Base-by-base conservation (phyloP, 352 stramenopile genomes). In the Phytophthora fragariaefolia region DNA sequence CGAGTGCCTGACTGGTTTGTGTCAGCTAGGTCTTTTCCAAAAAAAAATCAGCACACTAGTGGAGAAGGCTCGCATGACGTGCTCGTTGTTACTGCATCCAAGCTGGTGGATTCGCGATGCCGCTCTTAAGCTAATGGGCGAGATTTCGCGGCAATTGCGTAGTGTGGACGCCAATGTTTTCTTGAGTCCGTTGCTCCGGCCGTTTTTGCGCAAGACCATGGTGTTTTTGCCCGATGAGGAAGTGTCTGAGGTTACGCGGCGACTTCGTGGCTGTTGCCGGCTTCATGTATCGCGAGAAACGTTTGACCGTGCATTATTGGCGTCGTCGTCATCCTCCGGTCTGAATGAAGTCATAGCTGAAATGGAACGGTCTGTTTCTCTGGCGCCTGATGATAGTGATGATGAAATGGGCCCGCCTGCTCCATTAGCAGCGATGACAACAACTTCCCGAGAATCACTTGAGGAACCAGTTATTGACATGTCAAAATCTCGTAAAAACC, bases 81-180 rank as follows among this genome's bases (percentile, higher is more conserved):
- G 80, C 17, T 87, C 92, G 17, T 66, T 98, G 45, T 62, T 98
- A 2, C 72, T 96, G 42, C 89, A 96, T 67, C 89, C 89, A 7
- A 93, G 89, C 52, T 96, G 89, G 89, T 96, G 89, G 89, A 94
- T 96, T 48, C 85, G 89, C 27, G 82, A 94, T 55, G 85, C 87
- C 9, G 86, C 89, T 23, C 63, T 96, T 9, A 91, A 95, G 46
- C 80, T 98, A 3, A 87, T 99, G 66, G 87, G 82, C 20, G 79
- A 90, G 27, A 92, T 97, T 63, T 89, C 82, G 12, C 71, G 90
- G 47, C 77, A 92, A 67, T 76, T 99, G 65, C 94, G 93, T 38
- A 90, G 80, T 58, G 89, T 96, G 0, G 94, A 99, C 70, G 74
- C 82, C 3, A 93, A 97, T 59, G 95, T 98, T 8, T 98, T 98